Evolutionary conservation across 2,329 filamentous ascomycete genomes (phyloP).

Genomic region (Neonectria faginata): DNA sequence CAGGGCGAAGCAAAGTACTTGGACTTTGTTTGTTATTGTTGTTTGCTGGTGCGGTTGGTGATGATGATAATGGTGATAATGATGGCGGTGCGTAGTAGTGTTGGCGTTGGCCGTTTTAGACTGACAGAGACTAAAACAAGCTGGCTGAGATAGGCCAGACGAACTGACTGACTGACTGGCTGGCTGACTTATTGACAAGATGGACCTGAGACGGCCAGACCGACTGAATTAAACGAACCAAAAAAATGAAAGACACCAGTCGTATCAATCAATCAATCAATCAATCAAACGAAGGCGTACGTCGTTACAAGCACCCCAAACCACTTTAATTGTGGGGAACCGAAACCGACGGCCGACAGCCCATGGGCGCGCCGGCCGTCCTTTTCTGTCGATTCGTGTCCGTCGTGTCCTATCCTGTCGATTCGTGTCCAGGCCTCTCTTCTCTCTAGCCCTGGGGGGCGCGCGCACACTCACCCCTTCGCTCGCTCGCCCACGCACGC

Average conservation of each 20-base stretch:
- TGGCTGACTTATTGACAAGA: slow-evolving; percentile 10
- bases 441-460: slow-evolving; percentile 7
- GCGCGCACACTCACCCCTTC: neutral
- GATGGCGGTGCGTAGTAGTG: neutral
- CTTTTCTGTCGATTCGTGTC: slow-evolving; percentile 9
- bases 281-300: slow-evolving; percentile 10
- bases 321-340: slow-evolving; percentile 8
- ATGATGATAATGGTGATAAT: neutral
- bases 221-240: slow-evolving; percentile 16
- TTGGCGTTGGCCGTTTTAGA: neutral
- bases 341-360: neutral
- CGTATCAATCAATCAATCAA: no score
- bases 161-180: slow-evolving; percentile 12
- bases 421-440: slow-evolving; percentile 11
- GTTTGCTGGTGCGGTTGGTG: neutral
- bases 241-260: slow-evolving; percentile 1
- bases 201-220: slow-evolving; percentile 5
- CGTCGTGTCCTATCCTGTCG: slow-evolving; percentile 6
- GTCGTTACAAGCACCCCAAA: neutral
- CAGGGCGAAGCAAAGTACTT: slow-evolving; percentile 2
- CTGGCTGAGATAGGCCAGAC: slow-evolving; percentile 5
- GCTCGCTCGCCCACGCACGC: neutral
- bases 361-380: slow-evolving; percentile 2
- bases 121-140: slow-evolving; percentile 1
- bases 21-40: neutral